phyloP scores from a whole-genome alignment of 2,329 filamentous ascomycete species.

The Colletotrichum lupini region DNA sequence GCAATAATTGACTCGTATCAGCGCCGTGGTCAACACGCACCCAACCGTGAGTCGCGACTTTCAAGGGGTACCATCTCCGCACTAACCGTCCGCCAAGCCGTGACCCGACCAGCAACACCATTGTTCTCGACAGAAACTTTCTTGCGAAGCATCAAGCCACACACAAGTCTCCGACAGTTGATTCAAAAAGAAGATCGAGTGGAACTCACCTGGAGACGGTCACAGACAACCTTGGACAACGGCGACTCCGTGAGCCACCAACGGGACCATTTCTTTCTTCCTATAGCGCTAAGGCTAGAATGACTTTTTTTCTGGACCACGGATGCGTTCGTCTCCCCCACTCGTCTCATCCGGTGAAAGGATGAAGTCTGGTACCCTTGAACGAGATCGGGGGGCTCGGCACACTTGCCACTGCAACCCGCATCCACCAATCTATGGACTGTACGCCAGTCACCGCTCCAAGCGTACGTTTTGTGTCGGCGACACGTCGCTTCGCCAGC shows the following conservation, averaged over 20 bases:
- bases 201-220: slow-evolving; percentile 6
- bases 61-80: slow-evolving; percentile 19
- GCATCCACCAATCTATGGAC: slow-evolving; percentile 4
- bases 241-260: slow-evolving; percentile 8
- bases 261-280: slow-evolving; percentile 13
- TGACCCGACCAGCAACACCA: slow-evolving; percentile 1
- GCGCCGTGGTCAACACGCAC: background rate
- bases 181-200: slow-evolving; percentile 9
- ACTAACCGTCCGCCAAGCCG: slow-evolving; percentile 27
- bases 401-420: slow-evolving; percentile 31
- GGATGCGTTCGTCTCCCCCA: slow-evolving; percentile 28
- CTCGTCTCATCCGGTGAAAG: slow-evolving; percentile 24
- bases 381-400: slow-evolving; percentile 27
- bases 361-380: slow-evolving; percentile 16
- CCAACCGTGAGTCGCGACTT: slow-evolving; percentile 21
- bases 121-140: slow-evolving; percentile 18
- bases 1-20: slow-evolving; percentile 23
- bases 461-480: slow-evolving; percentile 17
- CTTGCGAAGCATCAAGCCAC: slow-evolving; percentile 19
- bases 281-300: slow-evolving; percentile 16
- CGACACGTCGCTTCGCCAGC: slow-evolving; percentile 11
- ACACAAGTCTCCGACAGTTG: slow-evolving; percentile 11
- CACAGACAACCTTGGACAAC: slow-evolving; percentile 3
- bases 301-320: slow-evolving; percentile 29
- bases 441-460: slow-evolving; percentile 28